A percentile compares a stretch with the other conserved stretches of the same genome.
Evolutionary conservation across 148 eudicot species (phyloP).

Genomic region (Tetragonia tetragonoides): DNA sequence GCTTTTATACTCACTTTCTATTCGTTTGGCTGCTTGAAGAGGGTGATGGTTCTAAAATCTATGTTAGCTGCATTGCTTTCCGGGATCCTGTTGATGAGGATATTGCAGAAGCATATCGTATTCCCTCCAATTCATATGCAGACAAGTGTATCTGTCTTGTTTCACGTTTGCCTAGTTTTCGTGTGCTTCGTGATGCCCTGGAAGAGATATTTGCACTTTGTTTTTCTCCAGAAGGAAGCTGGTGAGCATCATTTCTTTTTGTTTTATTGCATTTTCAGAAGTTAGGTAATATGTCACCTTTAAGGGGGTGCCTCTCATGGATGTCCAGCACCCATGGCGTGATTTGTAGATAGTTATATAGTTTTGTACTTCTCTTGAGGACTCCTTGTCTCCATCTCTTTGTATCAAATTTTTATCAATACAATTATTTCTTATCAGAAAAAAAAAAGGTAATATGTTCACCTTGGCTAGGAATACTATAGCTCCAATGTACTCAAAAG

Average conservation of each 20-base stretch:
- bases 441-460: background rate
- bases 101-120: constrained; percentile 80
- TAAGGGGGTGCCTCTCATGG: too few species aligned
- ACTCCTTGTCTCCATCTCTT: too few species aligned
- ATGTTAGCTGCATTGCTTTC: constrained; percentile 90
- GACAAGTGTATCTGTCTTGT: constrained; percentile 98
- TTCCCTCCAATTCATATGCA: constrained; percentile 75
- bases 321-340: too few species aligned
- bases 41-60: constrained; percentile 98
- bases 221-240: constrained; percentile 73
- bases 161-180: constrained; percentile 81
- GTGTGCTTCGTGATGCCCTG: constrained; percentile 65
- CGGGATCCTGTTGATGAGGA: constrained; percentile 92
- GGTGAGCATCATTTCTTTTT: constrained; percentile 42
- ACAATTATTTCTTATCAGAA: too few species aligned
- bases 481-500: background rate
- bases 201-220: constrained; percentile 90
- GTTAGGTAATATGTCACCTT: background rate
- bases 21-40: constrained; percentile 51
- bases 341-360: too few species aligned
- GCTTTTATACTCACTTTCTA: constrained; percentile 2
- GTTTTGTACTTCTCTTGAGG: too few species aligned
- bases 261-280: background rate
- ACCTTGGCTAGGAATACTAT: background rate
- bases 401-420: too few species aligned